Evolutionary conservation across 352 stramenopile species (phyloP).

Genomic region (Pythium guiyangense): DNA sequence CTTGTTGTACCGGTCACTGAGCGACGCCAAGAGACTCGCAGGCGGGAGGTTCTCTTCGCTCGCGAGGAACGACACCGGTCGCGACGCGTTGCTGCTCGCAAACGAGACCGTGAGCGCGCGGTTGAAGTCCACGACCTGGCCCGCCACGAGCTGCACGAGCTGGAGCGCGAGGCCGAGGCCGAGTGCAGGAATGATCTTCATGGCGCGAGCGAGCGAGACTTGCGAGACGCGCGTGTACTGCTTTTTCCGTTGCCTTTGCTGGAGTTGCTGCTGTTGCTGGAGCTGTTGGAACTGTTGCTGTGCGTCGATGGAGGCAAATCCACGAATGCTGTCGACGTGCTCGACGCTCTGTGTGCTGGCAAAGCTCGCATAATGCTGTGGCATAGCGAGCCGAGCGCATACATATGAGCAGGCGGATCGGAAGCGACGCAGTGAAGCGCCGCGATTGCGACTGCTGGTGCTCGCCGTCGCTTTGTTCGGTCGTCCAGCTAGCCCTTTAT

Average conservation of each 20-base stretch:
- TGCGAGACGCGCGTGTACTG: background rate
- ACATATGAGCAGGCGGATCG: too few species aligned
- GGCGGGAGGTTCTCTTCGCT: conserved; percentile 9
- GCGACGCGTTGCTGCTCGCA: background rate
- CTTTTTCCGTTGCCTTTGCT: too few species aligned
- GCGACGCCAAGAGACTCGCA: conserved; percentile 7
- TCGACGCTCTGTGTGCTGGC: too few species aligned
- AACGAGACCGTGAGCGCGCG: conserved; percentile 11
- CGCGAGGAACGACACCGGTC: conserved; percentile 18
- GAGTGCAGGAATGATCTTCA: conserved; percentile 10
- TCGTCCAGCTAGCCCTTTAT: too few species aligned
- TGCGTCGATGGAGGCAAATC: conserved; percentile 5
- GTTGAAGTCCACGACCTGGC: conserved; percentile 20
- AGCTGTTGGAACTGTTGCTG: background rate
- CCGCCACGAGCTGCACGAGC: conserved; percentile 8
- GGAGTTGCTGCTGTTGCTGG: background rate
- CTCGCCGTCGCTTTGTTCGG: too few species aligned
- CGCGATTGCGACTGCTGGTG: too few species aligned
- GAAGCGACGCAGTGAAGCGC: too few species aligned
- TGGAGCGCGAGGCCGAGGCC: conserved; percentile 9
- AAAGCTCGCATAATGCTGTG: too few species aligned
- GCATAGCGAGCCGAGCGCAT: too few species aligned
- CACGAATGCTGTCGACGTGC: background rate
- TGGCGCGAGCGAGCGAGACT: background rate
- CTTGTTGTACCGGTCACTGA: conserved; percentile 2